phyloP scores from a whole-genome alignment of 805 yeast species.

The Candida bentonensis region DNA sequence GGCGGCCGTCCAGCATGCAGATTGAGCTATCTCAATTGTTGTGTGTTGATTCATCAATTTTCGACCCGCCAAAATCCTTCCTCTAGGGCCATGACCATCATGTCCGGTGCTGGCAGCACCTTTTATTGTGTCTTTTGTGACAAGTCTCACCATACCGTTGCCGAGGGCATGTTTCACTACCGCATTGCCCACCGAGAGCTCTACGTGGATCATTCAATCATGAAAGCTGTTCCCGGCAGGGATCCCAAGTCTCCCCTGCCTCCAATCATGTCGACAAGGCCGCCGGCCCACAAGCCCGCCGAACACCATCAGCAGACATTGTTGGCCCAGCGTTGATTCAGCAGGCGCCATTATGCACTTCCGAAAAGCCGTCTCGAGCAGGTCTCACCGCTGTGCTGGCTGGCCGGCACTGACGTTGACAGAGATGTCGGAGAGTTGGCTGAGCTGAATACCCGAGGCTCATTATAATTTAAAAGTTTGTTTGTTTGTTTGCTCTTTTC shows the following conservation, averaged over 20 bases:
- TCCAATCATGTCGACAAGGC: slow-evolving; percentile 1
- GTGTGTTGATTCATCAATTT: too few relatives aligned
- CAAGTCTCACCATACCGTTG: not conserved
- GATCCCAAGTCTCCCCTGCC: not conserved
- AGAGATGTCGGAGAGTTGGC: too few relatives aligned
- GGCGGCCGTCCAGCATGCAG: not conserved
- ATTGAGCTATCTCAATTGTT: not conserved
- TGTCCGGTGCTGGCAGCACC: not conserved
- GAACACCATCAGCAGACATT: not conserved
- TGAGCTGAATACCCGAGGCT: too few relatives aligned
- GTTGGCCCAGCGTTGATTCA: too few relatives aligned
- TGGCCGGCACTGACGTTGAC: too few relatives aligned
- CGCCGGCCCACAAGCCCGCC: not conserved
- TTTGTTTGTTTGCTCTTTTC: too few relatives aligned
- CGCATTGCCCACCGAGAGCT: not conserved
- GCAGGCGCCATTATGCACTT: too few relatives aligned
- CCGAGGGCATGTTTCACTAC: slow-evolving; percentile 1
- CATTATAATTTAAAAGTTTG: too few relatives aligned
- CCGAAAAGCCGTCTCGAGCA: too few relatives aligned
- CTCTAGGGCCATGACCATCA: not conserved
- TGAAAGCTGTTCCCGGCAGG: not conserved
- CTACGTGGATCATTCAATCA: slow-evolving; percentile 1
- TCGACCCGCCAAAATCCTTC: not conserved
- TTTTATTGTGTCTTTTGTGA: slow-evolving; percentile 1
- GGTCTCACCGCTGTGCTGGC: too few relatives aligned